phyloP scores from a whole-genome alignment of 495 filamentous ascomycete species.

The Aspergillus hancockii region DNA sequence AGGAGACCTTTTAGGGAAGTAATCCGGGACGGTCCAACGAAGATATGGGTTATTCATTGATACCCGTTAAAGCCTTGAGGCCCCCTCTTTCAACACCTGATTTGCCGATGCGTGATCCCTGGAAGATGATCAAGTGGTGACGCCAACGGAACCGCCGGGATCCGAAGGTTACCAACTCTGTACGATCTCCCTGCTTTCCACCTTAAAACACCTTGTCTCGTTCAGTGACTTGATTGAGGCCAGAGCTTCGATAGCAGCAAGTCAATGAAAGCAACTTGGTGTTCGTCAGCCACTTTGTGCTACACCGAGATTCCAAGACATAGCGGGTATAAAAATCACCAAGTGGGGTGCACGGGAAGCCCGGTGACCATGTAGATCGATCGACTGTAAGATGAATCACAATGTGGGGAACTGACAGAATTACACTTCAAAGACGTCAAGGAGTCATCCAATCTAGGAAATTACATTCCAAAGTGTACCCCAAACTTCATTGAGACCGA shows the following conservation, averaged over 20 bases:
- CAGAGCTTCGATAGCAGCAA: no score
- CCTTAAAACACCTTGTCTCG: not conserved
- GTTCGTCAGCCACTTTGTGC: not conserved
- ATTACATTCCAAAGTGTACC: no score
- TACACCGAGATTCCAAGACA: not conserved
- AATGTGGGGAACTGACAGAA: not conserved
- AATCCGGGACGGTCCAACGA: no score
- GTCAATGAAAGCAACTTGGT: no score
- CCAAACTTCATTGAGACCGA: no score
- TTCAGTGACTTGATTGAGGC: no score
- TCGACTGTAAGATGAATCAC: not conserved
- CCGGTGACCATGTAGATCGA: not conserved
- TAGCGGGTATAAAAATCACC: not conserved
- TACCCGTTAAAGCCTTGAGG: not conserved
- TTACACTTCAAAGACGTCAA: not conserved
- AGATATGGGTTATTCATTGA: not conserved
- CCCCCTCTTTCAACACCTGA: not conserved
- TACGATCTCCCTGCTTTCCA: not conserved
- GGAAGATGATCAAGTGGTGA: constrained; percentile 18
- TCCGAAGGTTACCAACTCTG: constrained; percentile 11
- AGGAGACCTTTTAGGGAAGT: no score
- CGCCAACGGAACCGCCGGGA: constrained; percentile 16
- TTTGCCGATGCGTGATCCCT: constrained; percentile 5
- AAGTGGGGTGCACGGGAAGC: not conserved
- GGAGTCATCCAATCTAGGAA: not conserved